Base-by-base conservation (phyloP, 108 stramenopile genomes). In the Nitzschia sp. region DNA sequence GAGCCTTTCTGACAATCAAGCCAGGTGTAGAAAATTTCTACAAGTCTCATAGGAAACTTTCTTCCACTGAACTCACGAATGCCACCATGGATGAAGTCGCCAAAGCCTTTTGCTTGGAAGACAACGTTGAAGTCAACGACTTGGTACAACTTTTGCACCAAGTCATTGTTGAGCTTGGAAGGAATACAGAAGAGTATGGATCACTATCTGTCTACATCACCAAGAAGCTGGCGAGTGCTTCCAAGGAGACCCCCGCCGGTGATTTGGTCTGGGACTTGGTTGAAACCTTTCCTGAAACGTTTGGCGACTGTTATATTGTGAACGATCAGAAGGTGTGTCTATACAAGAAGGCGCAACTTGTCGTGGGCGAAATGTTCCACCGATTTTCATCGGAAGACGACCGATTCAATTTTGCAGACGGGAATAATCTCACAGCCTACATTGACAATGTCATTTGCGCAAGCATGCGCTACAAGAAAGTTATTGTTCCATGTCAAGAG, bases 401-500 rank as follows among this genome's bases (percentile, higher is more conserved):
- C 6, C 50, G 50, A 5, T 52, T 52, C n/a, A 19, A 8, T 16
- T 52, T 52, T 52, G 50, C 23, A 4, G 50, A 52, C n/a, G 50
- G 50, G 13, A 23, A 52, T 17, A 52, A 52, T 4, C n/a, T 52
- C 5, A 52, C 50, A 19, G 50, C 50, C 50, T 52, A 52, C n/a
- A 23, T 52, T 52, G 50, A 52, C n/a, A 52, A 52, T 52, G 50
- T 52, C 50, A 52, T 52, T 23, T 52, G 50, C n/a, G 50, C 50
- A 6, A 52, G 50, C 23, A 19, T 52, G 23, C 8, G 50, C 8
- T 52, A 16, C 23, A 52, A 52, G n/a, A 52, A 52, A 17, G n/a
- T 52, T 23, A 52, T 52, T 52, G 50, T 52, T 6, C 50, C 50
- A 6, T 52, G 50, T 17, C 50, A 8, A 16, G 50, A 52, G 6